Evolutionary conservation across 1,139 yeast species (phyloP), one percentile per base, ranked within the genome.

Genomic region (Suhomyces panamericanus): DNA sequence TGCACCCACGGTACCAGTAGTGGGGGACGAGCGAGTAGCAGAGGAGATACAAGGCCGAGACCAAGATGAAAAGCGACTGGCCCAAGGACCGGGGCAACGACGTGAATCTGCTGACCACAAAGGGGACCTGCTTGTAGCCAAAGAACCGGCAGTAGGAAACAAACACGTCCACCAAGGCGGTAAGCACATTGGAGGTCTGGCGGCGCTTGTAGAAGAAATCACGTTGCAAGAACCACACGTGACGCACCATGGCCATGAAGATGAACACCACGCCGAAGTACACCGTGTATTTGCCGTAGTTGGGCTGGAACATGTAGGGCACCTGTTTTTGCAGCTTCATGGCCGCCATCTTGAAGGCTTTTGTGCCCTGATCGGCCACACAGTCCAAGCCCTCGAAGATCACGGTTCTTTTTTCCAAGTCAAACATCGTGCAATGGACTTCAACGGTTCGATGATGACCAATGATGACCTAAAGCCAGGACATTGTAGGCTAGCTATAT

Each of bases 51-150:
- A 78, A 48, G 2, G 75, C 56, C 1, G 80, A 66, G 0, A 66
- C 67, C 4, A 60, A 45, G 35, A 79, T 56, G 35, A 77, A 59
- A n/a, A 78, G 44, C 1, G 73, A 51, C 6, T 77, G 65, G 0
- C 85, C 85, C 7, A 75, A 53, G 3, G 84, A 76, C 3, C 71
- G 62, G 1, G 87, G 87, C 14, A 80, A 58, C 1, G 83, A 81
- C 2, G 77, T 63, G 32, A 57, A 57, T 37, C 65, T 62, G 30
- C 75, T 64, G 22, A 70, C 22, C 22, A 42, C 43, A 2, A 53
- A 49, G 0, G 84, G 81, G 2, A 78, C 47, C 49, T 72, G 77
- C 49, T 75, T 72, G 56, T 82, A 81, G 1, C 80, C 75, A 8
- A 80, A 42, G 46, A 53, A 73, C 47, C 87, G 66, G 28, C 69